phyloP scores from a whole-genome alignment of 768 basidiomycete genomes.

The Pleurotus salmoneostramineus region DNA sequence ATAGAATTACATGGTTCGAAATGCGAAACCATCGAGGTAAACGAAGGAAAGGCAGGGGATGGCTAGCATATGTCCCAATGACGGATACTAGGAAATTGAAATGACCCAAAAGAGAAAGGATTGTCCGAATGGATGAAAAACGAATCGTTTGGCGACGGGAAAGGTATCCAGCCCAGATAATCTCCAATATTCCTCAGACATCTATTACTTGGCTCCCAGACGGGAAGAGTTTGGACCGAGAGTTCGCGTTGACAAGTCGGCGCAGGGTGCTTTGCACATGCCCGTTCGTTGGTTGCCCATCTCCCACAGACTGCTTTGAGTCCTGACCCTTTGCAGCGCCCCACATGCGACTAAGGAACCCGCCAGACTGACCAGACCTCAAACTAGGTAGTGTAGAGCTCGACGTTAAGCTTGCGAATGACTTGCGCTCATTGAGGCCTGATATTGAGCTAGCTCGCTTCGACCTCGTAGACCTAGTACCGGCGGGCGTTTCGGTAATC shows the following conservation, averaged over 20 bases:
- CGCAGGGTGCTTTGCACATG: slow-evolving; percentile 7
- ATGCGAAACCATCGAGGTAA: background rate
- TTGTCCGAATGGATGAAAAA: background rate
- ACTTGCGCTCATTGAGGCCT: slow-evolving; percentile 13
- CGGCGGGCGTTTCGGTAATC: slow-evolving; percentile 24
- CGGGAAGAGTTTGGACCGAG: background rate
- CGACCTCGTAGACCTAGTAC: slow-evolving; percentile 12
- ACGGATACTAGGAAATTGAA: background rate
- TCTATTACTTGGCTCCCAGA: slow-evolving; percentile 3
- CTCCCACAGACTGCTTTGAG: background rate
- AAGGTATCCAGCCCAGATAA: slow-evolving; percentile 4
- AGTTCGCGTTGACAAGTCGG: slow-evolving; percentile 1
- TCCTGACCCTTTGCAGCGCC: slow-evolving; percentile 46
- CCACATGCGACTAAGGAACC: slow-evolving; percentile 75
- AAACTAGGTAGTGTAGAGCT: slow-evolving; percentile 38
- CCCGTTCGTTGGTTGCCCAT: background rate
- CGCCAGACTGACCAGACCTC: slow-evolving; percentile 30
- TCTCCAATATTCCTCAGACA: slow-evolving; percentile 4
- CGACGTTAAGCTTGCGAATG: slow-evolving; percentile 18
- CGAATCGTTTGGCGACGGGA: background rate
- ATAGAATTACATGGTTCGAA: background rate
- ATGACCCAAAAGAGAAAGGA: background rate
- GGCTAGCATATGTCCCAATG: slow-evolving; percentile 4
- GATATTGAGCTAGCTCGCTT: slow-evolving; percentile 24
- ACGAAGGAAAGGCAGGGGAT: background rate